Conservation (phyloP, 495 filamentous ascomycete species). For the Schizothecium vesticola region DNA sequence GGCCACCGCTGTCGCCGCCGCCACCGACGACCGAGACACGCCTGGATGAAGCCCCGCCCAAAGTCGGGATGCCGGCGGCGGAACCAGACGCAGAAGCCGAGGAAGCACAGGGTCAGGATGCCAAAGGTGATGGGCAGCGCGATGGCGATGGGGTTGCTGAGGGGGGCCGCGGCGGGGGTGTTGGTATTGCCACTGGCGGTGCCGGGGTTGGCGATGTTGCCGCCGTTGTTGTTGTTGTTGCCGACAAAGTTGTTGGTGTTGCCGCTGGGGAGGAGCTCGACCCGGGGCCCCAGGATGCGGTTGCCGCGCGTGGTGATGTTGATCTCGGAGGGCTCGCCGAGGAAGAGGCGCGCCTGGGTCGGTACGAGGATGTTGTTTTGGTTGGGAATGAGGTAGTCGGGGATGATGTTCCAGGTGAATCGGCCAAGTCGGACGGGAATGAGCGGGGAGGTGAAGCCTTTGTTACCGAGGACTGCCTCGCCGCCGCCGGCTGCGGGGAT, state of each 20-base stretch:
- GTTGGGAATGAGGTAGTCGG: constrained; percentile 8
- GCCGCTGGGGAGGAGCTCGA: constrained; percentile 7
- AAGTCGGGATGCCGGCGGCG: constrained; percentile 10
- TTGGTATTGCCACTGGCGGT: background rate
- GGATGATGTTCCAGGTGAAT: constrained; percentile 18
- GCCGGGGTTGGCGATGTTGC: background rate
- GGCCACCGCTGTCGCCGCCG: background rate
- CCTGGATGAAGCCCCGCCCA: background rate
- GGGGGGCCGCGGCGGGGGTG: background rate
- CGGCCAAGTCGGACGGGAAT: constrained; percentile 13
- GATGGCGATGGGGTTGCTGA: constrained; percentile 17
- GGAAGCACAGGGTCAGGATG: constrained; percentile 9
- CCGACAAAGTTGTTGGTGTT: background rate
- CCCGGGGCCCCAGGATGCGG: constrained; percentile 12
- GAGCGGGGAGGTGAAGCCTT: constrained; percentile 17
- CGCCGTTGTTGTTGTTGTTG: background rate
- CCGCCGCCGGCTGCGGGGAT: background rate
- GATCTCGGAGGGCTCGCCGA: constrained; percentile 14
- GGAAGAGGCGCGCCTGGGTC: constrained; percentile 9
- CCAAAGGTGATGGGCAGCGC: constrained; percentile 17
- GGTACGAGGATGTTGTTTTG: background rate
- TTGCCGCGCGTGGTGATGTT: constrained; percentile 15
- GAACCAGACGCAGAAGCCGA: constrained; percentile 10
- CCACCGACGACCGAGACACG: background rate
- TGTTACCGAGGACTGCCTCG: background rate